Conservation (phyloP, 495 filamentous ascomycete species). For the Neurospora sp. region DNA sequence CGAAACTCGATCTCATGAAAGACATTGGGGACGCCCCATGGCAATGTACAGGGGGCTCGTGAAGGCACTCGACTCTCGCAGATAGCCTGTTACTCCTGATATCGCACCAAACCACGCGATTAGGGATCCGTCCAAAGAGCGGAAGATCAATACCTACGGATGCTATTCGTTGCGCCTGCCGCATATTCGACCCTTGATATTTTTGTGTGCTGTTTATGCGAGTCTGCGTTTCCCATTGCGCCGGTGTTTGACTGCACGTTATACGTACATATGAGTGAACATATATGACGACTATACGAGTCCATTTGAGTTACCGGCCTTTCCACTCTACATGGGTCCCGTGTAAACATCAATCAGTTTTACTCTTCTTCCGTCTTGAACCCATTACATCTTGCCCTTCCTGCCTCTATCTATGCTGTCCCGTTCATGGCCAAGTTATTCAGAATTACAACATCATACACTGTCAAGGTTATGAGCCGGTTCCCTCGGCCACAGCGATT, state of each 20-base stretch:
- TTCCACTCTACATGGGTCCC: neutral
- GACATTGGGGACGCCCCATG: conserved; percentile 13
- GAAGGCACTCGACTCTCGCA: conserved; percentile 9
- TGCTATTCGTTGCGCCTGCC: neutral
- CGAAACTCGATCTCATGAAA: conserved; percentile 15
- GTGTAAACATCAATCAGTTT: neutral
- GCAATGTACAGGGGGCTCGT: conserved; percentile 13
- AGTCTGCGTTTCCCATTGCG: neutral
- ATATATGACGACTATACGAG: neutral
- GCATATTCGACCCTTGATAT: neutral
- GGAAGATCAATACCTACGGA: neutral
- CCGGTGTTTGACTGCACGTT: neutral
- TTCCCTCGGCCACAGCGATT: neutral
- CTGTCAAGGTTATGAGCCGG: neutral
- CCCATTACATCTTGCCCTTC: neutral
- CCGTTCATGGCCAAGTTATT: too few relatives aligned
- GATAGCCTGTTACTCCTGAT: conserved; percentile 3
- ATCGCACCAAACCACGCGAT: neutral
- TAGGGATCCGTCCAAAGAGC: neutral
- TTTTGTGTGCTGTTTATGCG: neutral
- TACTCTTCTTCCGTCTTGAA: neutral
- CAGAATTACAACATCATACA: too few relatives aligned
- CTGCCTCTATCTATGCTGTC: neutral
- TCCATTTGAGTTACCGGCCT: neutral
- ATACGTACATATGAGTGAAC: neutral